phyloP scores from a whole-genome alignment of 2,329 filamentous ascomycete species.

The Colletotrichum sp. region DNA sequence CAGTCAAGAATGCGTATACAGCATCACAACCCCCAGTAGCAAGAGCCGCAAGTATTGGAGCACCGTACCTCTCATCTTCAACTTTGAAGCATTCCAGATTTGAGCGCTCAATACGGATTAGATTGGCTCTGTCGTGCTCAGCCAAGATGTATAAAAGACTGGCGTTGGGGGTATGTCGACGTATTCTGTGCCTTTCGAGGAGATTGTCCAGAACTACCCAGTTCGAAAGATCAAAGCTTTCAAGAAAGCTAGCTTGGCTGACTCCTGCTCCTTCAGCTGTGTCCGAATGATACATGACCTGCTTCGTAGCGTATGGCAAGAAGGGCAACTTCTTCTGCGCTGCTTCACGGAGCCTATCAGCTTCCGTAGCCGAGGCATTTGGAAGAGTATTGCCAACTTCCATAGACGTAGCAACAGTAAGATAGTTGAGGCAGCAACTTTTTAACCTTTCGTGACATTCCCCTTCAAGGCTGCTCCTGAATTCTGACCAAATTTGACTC shows the following conservation, averaged over 20 bases:
- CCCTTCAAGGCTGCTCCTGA: too few species aligned
- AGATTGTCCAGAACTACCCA: neutral
- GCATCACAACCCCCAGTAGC: rapidly evolving
- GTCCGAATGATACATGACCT: rapidly evolving
- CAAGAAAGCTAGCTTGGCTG: neutral
- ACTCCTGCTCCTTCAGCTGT: neutral
- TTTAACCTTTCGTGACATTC: too few species aligned
- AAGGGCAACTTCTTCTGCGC: too few species aligned
- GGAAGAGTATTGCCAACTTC: too few species aligned
- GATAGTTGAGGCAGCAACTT: too few species aligned
- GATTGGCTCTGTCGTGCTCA: neutral
- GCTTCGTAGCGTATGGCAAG: too few species aligned
- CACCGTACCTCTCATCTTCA: neutral
- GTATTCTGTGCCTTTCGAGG: neutral
- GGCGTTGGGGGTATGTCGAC: neutral
- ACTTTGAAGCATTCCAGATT: neutral
- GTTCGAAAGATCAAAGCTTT: neutral
- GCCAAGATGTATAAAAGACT: neutral
- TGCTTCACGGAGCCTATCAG: too few species aligned
- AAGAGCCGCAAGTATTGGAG: neutral
- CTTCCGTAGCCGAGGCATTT: too few species aligned
- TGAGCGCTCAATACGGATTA: rapidly evolving
- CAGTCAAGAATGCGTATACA: neutral
- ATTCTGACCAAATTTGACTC: too few species aligned
- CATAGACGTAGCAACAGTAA: too few species aligned